Percentiles rank a stretch among this genome's conserved stretches.
Conservation (phyloP, 805 yeast species). For the Yamadazyma insecticola region DNA sequence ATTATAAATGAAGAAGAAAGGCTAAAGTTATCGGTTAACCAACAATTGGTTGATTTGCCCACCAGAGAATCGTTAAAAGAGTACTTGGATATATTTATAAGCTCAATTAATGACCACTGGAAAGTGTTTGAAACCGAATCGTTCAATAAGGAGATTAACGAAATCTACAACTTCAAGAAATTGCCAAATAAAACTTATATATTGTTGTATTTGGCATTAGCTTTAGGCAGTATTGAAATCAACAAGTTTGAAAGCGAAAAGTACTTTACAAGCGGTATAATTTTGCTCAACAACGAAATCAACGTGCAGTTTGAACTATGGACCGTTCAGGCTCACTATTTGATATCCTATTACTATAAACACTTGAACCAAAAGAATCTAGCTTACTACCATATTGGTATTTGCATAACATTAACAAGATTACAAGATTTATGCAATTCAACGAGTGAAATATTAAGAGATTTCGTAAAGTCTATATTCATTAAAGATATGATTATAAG, state of each 20-base stretch:
- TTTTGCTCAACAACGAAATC: constrained; percentile 19
- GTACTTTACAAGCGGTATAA: constrained; percentile 32
- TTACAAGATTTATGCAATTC: neutral
- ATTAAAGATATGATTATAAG: constrained; percentile 3
- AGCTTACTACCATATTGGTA: constrained; percentile 6
- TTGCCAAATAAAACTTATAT: constrained; percentile 11
- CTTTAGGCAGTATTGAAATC: constrained; percentile 24
- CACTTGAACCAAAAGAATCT: neutral
- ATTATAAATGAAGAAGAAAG: too few relatives aligned
- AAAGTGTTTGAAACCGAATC: too few relatives aligned
- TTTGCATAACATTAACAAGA: constrained; percentile 2
- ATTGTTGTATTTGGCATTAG: constrained; percentile 34
- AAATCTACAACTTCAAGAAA: neutral
- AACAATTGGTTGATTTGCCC: too few relatives aligned
- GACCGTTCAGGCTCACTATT: constrained; percentile 37
- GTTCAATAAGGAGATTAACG: neutral
- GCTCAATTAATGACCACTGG: too few relatives aligned
- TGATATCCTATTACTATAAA: constrained; percentile 38
- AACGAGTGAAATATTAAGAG: neutral
- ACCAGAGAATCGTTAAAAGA: too few relatives aligned
- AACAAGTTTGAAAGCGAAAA: constrained; percentile 16
- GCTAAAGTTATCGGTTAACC: too few relatives aligned
- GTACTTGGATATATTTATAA: too few relatives aligned
- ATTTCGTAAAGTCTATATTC: neutral
- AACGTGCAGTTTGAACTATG: constrained; percentile 38